Evolutionary conservation across 768 basidiomycete species (phyloP), one percentile per base, ranked within the genome.

Genomic region (Astraeus odoratus): DNA sequence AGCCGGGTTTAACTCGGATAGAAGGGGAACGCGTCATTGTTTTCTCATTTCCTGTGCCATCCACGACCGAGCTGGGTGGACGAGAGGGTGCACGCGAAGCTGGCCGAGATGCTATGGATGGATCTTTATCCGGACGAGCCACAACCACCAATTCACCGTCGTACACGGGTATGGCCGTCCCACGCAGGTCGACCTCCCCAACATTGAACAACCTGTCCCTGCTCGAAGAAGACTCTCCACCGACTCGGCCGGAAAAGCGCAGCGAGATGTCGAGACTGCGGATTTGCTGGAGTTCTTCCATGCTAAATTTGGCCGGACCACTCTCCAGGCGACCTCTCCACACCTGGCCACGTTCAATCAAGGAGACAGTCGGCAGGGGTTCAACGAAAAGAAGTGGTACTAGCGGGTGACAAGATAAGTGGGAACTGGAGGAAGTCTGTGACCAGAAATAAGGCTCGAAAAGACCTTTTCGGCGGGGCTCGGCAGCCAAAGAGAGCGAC

Each of bases 381-480:
- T 91, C 86, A 1, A 83, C 77, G 62, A 92, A 90, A 12, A 88
- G 67, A 15, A 91, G 70, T 1, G 88, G 85, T 26, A 76, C 67
- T 34, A 82, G 66, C 1, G 75, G 73, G 26, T 77, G 67, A 36
- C 69, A 70, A 2, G 69, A 66, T 8, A 60, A 52, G 18, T 65
- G 61, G 0, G 69, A 56, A 30, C 68, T 60, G 2, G 67, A 59
- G 20, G 60, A 54, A 10, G 69, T 49, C 35, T 74, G 72, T 4
- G 71, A 67, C 86, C 86, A 90, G 63, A 82, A 87, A 52, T 81
- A 77, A 0, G 86, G 84, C 51, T 87, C 85, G 45, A 86, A 89
- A 2, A 83, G 63, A 7, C 84, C 83, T 58, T 75, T 80, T n/a
- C 80, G 71, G 18, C 81, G 75, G 6, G 86, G 79, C 54, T 91